phyloP scores from a whole-genome alignment of 1,139 yeast genomes.

The Lodderomyces parapsilosis region DNA sequence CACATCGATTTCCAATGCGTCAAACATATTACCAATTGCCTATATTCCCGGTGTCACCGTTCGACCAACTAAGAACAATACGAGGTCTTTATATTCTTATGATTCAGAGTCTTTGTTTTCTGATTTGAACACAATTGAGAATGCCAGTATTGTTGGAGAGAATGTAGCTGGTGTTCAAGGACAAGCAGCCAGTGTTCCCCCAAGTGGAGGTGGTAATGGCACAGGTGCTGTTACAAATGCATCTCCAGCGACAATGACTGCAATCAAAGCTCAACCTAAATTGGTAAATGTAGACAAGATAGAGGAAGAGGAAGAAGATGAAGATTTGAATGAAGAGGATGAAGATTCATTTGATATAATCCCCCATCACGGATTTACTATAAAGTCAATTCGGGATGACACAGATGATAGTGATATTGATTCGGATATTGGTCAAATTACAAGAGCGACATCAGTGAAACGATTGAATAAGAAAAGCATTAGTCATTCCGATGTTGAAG shows the following conservation, averaged over 20 bases:
- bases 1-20: constrained; percentile 68
- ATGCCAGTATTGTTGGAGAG: constrained; percentile 57
- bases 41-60: constrained; percentile 91
- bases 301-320: constrained; percentile 51
- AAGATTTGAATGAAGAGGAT: constrained; percentile 24
- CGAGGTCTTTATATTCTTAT: constrained; percentile 48
- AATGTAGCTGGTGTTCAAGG: constrained; percentile 22
- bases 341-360: constrained; percentile 27
- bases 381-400: constrained; percentile 9
- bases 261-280: constrained; percentile 68
- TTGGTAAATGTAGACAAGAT: constrained; percentile 58
- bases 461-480: neutral
- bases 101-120: constrained; percentile 53
- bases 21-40: constrained; percentile 89
- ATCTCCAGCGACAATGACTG: constrained; percentile 51
- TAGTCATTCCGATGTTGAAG: neutral
- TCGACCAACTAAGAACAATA: constrained; percentile 49
- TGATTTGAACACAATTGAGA: constrained; percentile 51
- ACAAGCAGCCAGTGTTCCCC: neutral
- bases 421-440: constrained; percentile 48
- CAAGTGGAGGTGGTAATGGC: constrained; percentile 14
- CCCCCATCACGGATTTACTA: constrained; percentile 3
- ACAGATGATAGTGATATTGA: constrained; percentile 41
- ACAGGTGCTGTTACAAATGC: constrained; percentile 12
- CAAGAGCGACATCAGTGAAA: constrained; percentile 42